Evolutionary conservation across 2,329 filamentous ascomycete genomes (phyloP).

Genomic region (Calonectria leucothoes): DNA sequence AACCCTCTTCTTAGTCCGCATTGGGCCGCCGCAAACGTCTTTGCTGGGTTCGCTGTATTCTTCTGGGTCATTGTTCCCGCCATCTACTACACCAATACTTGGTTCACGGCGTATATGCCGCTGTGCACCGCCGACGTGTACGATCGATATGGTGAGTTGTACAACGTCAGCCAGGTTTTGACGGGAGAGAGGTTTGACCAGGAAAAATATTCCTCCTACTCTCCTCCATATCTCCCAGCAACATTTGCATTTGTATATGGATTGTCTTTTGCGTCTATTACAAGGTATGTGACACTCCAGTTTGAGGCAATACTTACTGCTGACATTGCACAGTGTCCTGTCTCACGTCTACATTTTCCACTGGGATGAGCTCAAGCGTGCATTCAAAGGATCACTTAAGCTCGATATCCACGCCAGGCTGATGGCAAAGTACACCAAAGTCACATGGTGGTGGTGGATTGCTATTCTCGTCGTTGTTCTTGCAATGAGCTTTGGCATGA

Average conservation of each 20-base stretch:
- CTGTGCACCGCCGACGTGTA: constrained; percentile 52
- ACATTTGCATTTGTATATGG: constrained; percentile 68
- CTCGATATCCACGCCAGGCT: constrained; percentile 51
- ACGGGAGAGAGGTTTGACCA: constrained; percentile 68
- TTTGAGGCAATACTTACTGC: no score
- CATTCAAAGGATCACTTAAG: background rate
- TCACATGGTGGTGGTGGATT: constrained; percentile 67
- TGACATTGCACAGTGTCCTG: background rate
- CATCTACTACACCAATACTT: constrained; percentile 17
- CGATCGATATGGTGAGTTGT: constrained; percentile 68
- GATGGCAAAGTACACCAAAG: constrained; percentile 67
- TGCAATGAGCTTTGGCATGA: constrained; percentile 56
- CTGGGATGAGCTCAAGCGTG: constrained; percentile 20
- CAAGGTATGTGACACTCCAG: constrained; percentile 31
- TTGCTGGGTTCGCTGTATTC: constrained; percentile 64
- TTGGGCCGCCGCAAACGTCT: constrained; percentile 69
- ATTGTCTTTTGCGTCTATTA: constrained; percentile 67
- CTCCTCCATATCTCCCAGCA: constrained; percentile 53
- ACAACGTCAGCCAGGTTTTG: constrained; percentile 66
- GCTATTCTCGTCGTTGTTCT: constrained; percentile 52
- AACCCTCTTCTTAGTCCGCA: constrained; percentile 70
- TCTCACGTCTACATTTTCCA: constrained; percentile 19
- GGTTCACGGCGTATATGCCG: constrained; percentile 16
- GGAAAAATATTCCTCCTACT: constrained; percentile 66
- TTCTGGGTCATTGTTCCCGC: constrained; percentile 60